Percentiles rank a stretch among this genome's conserved stretches.
Conservation (phyloP, 2,329 filamentous ascomycete genomes). For the Cladobotryum protrusum region DNA sequence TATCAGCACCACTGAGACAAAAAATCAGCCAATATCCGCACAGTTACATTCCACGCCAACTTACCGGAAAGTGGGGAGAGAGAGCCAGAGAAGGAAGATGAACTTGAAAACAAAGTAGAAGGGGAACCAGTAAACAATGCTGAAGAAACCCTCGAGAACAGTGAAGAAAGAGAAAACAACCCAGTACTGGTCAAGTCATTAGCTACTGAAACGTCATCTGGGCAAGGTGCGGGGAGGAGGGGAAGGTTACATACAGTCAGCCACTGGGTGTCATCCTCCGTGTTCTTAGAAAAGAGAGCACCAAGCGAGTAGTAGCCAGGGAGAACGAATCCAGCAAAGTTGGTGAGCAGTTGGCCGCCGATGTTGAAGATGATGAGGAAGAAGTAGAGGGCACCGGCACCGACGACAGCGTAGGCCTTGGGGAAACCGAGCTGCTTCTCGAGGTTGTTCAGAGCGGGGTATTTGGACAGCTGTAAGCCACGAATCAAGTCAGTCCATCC, state of each 20-base stretch:
- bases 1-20: conserved; percentile 71
- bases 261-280: conserved; percentile 78
- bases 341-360: conserved; percentile 80
- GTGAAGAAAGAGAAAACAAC: conserved; percentile 79
- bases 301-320: conserved; percentile 79
- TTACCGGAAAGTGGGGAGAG: conserved; percentile 89
- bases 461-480: conserved; percentile 67
- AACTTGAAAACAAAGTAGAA: conserved; percentile 99
- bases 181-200: conserved; percentile 61
- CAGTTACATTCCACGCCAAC: conserved; percentile 26
- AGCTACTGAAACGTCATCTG: conserved; percentile 20
- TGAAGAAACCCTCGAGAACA: conserved; percentile 75
- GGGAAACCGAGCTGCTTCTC: conserved; percentile 78
- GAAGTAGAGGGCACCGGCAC: conserved; percentile 73
- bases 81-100: conserved; percentile 92
- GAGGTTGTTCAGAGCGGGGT: conserved; percentile 75
- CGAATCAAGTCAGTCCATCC: conserved; percentile 20
- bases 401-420: conserved; percentile 79
- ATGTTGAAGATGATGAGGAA: conserved; percentile 92
- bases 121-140: conserved; percentile 88
- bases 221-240: conserved; percentile 1
- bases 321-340: conserved; percentile 75
- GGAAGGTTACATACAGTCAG: conserved; percentile 51
- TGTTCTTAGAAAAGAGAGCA: conserved; percentile 66
- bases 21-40: not conserved